A percentile compares a stretch with the other conserved stretches of the same genome.
Evolutionary conservation across 2,329 filamentous ascomycete species (phyloP).

Genomic region (Dothistroma pini): DNA sequence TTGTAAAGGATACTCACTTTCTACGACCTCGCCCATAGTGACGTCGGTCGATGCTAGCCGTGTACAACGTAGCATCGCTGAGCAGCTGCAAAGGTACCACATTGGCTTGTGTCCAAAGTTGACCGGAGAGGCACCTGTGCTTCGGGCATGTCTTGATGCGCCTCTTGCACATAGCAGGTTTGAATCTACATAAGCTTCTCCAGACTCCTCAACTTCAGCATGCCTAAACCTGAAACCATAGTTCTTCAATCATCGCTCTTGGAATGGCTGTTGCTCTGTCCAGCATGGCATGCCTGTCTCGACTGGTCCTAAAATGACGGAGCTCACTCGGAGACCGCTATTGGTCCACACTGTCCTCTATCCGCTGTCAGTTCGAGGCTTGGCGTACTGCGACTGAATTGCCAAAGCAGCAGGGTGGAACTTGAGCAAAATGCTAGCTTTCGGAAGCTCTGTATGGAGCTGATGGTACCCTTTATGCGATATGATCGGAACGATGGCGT

Average conservation of each 20-base stretch:
- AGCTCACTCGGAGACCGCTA: too few species aligned
- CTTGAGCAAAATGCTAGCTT: too few species aligned
- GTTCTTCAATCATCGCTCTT: too few species aligned
- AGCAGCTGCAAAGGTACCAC: constrained; percentile 11
- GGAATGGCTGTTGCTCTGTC: too few species aligned
- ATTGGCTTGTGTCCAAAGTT: background rate
- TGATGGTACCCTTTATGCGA: constrained; percentile 38
- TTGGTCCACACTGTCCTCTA: background rate
- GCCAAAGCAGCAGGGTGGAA: background rate
- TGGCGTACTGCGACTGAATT: background rate
- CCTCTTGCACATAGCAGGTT: too few species aligned
- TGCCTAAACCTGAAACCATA: too few species aligned
- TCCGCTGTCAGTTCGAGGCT: background rate
- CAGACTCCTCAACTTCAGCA: too few species aligned
- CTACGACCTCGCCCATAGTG: constrained; percentile 14
- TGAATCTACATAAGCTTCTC: too few species aligned
- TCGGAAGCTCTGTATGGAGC: constrained; percentile 41
- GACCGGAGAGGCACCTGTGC: background rate
- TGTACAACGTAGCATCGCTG: constrained; percentile 19
- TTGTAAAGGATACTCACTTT: background rate
- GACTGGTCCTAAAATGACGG: too few species aligned
- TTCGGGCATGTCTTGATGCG: background rate
- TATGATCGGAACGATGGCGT: constrained; percentile 19
- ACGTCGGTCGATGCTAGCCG: constrained; percentile 16
- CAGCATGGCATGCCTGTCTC: too few species aligned